These are phyloP conservation scores for Stephania japonica DNA, from an alignment of 164 flowering plant species.

Conservation along the genomic window DNA sequence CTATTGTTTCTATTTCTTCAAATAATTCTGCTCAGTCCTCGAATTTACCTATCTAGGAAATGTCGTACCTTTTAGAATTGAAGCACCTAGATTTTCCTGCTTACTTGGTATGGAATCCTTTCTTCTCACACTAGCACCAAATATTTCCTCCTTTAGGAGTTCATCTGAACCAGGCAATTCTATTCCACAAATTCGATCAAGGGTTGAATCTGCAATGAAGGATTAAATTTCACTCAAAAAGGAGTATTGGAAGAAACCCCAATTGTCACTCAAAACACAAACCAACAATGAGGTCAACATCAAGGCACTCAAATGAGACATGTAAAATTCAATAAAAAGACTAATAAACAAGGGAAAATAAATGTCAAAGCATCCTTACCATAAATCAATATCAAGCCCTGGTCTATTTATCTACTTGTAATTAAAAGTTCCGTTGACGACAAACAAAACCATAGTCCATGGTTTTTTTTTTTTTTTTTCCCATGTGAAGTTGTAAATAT, in stretches of 20 bases:
- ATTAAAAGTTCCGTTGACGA: background rate
- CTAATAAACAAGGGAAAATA: background rate
- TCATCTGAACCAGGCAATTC: slow-evolving; percentile 18
- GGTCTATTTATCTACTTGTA: background rate
- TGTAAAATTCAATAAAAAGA: background rate
- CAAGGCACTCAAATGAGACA: background rate
- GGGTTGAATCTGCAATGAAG: slow-evolving; percentile 18
- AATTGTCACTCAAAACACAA: background rate
- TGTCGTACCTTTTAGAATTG: slow-evolving; percentile 19
- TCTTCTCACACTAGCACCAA: slow-evolving; percentile 17
- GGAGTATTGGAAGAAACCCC: background rate
- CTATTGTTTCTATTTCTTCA: background rate
- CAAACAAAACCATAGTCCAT: background rate
- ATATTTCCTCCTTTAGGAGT: slow-evolving; percentile 11
- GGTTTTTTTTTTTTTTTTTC: too few species aligned
- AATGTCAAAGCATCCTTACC: background rate
- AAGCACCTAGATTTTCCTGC: slow-evolving; percentile 12
- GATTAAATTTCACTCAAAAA: background rate
- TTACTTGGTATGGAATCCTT: slow-evolving; percentile 9
- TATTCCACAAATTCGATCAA: slow-evolving; percentile 19
- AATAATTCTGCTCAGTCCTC: background rate
- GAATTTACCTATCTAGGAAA: background rate
- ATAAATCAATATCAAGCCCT: background rate
- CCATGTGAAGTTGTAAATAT: background rate
- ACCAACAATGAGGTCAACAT: background rate